Conservation (phyloP, 805 yeast species). For the Pachysolen tannophilus region DNA sequence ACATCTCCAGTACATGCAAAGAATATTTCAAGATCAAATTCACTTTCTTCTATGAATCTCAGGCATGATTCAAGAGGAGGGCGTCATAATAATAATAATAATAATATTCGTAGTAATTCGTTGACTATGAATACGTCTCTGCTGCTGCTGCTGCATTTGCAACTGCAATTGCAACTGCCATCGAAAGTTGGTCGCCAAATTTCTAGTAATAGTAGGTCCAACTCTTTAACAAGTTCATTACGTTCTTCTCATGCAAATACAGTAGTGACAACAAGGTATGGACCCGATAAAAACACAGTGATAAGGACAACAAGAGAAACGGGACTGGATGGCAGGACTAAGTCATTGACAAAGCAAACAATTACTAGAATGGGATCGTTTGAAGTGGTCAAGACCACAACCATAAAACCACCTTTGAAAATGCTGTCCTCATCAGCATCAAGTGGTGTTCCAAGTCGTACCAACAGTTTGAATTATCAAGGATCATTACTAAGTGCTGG, state of each 20-base stretch:
- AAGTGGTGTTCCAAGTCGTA: too few relatives aligned
- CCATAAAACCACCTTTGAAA: conserved; percentile 23
- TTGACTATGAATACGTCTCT: conserved; percentile 8
- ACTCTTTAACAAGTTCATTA: neutral
- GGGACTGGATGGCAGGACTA: conserved; percentile 44
- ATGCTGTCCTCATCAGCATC: conserved; percentile 23
- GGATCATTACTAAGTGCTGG: conserved; percentile 16
- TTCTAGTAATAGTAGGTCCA: neutral
- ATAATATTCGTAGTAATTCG: conserved; percentile 18
- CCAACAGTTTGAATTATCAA: too few relatives aligned
- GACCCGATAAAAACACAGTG: conserved; percentile 19
- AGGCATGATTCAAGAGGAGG: neutral
- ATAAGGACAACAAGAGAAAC: conserved; percentile 43
- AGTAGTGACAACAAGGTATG: conserved; percentile 10
- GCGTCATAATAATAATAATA: conserved; percentile 6
- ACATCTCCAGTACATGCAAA: neutral
- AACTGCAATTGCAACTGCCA: conserved; percentile 21
- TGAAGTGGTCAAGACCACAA: conserved; percentile 41
- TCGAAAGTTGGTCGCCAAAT: conserved; percentile 1
- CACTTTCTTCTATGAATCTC: conserved; percentile 12
- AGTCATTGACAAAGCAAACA: conserved; percentile 46
- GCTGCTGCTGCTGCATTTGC: conserved; percentile 13
- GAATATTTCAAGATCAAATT: conserved; percentile 14
- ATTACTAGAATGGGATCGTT: conserved; percentile 39
- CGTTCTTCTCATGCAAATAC: conserved; percentile 11